These are phyloP conservation scores for Xenoacremonium recifei DNA, from an alignment of 2,329 filamentous ascomycete genomes.

Conservation along the genomic window DNA sequence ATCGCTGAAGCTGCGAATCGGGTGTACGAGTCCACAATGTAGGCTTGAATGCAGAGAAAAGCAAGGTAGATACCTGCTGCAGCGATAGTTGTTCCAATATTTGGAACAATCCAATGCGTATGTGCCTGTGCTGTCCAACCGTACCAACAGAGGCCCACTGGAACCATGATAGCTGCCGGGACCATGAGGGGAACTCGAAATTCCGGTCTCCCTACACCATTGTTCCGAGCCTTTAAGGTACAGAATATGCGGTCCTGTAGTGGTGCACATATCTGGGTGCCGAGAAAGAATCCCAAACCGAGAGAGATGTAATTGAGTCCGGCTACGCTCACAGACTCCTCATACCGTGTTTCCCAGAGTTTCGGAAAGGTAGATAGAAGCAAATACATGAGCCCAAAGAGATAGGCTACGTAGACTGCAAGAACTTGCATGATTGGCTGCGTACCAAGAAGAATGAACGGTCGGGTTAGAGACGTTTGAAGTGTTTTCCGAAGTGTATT, in stretches of 20 bases:
- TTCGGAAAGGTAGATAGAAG: slow-evolving; percentile 53
- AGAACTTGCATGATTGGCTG: slow-evolving; percentile 52
- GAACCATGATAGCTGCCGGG: slow-evolving; percentile 39
- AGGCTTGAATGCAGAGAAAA: slow-evolving; percentile 59
- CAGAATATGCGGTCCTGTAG: no score
- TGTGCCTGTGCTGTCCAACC: slow-evolving; percentile 42
- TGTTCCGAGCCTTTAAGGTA: no score
- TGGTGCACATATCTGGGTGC: slow-evolving; percentile 50
- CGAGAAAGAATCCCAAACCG: slow-evolving; percentile 53
- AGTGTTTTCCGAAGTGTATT: slow-evolving; percentile 23
- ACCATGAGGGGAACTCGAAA: slow-evolving; percentile 35
- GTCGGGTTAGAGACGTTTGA: slow-evolving; percentile 38
- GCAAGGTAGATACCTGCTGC: slow-evolving; percentile 52
- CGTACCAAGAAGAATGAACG: slow-evolving; percentile 47
- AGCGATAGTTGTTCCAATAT: slow-evolving; percentile 50
- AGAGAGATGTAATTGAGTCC: slow-evolving; percentile 54
- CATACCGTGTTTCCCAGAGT: slow-evolving; percentile 48
- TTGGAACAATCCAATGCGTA: slow-evolving; percentile 53
- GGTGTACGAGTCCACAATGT: slow-evolving; percentile 53
- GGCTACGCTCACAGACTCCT: slow-evolving; percentile 42
- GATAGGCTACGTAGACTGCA: slow-evolving; percentile 46
- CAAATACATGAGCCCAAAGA: slow-evolving; percentile 55
- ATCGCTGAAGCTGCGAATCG: slow-evolving; percentile 38
- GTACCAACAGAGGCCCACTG: slow-evolving; percentile 49
- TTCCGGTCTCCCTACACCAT: slow-evolving; percentile 29